Evolutionary conservation across 2,329 filamentous ascomycete species (phyloP).

Genomic region (Ambrosiella xylebori): DNA sequence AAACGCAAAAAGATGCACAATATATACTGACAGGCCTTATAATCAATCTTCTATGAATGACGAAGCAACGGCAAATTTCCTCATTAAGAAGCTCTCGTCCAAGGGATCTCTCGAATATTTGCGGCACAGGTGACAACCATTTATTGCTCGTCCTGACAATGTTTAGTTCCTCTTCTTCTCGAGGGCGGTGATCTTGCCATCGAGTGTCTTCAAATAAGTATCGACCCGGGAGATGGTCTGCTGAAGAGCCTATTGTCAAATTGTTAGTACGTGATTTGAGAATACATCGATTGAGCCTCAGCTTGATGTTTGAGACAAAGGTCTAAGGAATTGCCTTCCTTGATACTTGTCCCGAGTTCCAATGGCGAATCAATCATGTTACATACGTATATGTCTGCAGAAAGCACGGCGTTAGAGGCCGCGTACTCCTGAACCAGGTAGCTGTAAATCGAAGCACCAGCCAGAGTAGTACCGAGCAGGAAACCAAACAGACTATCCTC

Average conservation of each 20-base stretch:
- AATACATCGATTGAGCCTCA: neutral
- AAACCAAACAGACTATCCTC: conserved; percentile 66
- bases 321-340: too few relatives aligned
- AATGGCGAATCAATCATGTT: neutral
- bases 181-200: conserved; percentile 53
- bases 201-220: conserved; percentile 56
- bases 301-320: too few relatives aligned
- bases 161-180: conserved; percentile 34
- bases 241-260: conserved; percentile 49
- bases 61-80: neutral
- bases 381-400: conserved; percentile 10
- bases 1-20: neutral
- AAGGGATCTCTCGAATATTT: too few relatives aligned
- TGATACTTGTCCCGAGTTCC: neutral
- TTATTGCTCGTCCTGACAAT: neutral
- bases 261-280: conserved; percentile 13
- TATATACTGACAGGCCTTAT: neutral
- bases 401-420: conserved; percentile 73
- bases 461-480: conserved; percentile 64
- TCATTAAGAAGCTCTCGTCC: too few relatives aligned
- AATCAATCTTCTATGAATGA: neutral
- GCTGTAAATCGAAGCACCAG: conserved; percentile 71
- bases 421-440: conserved; percentile 91
- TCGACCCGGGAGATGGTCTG: conserved; percentile 63
- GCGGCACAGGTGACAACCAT: too few relatives aligned